A percentile compares a stretch with the other conserved stretches of the same genome.
These are phyloP conservation scores for Fragaria vesca DNA, from an alignment of 306 rosid genomes.

Conservation along the genomic window DNA sequence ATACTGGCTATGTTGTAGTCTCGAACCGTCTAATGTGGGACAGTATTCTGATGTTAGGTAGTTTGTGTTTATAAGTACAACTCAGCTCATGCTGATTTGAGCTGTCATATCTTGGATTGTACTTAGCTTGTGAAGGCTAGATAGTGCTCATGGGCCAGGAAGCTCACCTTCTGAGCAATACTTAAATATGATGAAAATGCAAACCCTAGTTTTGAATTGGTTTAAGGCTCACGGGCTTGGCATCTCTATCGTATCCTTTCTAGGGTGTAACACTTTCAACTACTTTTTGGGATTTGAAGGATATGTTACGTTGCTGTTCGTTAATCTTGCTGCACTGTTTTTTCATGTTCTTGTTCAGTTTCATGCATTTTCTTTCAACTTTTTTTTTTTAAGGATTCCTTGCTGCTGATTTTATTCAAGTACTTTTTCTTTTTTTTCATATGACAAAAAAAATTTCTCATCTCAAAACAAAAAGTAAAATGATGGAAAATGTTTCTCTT, in stretches of 20 bases:
- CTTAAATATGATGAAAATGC: background rate
- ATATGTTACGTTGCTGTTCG: background rate
- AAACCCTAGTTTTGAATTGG: background rate
- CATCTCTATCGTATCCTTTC: background rate
- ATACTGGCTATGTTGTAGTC: background rate
- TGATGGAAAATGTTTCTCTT: conserved; percentile 2
- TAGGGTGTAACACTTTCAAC: background rate
- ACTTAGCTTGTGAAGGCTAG: background rate
- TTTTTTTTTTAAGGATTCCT: background rate
- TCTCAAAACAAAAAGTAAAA: background rate
- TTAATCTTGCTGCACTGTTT: background rate
- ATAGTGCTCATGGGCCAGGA: background rate
- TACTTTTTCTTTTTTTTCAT: background rate
- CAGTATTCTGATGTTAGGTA: background rate
- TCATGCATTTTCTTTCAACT: background rate
- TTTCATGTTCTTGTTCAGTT: background rate
- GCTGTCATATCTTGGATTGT: background rate
- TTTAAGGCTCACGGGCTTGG: background rate
- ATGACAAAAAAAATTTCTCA: background rate
- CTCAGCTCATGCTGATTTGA: background rate
- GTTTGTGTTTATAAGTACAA: background rate
- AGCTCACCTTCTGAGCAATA: background rate
- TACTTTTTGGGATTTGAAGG: background rate
- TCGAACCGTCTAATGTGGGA: background rate
- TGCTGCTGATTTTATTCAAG: background rate